Base-by-base conservation (phyloP, 2,329 filamentous ascomycete genomes). In the Dactylellina parvicollis region DNA sequence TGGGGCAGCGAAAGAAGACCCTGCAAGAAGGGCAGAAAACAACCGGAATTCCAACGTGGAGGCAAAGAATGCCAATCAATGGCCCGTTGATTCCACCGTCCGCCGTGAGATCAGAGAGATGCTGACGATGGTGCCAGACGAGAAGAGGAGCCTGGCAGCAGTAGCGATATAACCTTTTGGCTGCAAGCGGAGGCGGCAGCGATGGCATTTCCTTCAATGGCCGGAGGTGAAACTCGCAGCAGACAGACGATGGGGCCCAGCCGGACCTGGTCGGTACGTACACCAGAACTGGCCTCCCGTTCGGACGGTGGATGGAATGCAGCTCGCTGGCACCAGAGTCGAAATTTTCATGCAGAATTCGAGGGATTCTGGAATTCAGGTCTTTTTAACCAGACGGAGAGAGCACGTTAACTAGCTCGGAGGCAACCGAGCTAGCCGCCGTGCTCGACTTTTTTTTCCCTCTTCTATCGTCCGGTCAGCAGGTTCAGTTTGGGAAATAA, bases 291-390 rank as follows among this genome's bases (percentile, higher is more conserved):
- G 42, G 14, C 5, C 7, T 4, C 5, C 9, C 7, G 5, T 24
- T 46, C 14, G n/a, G 14, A 8, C 18, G 42, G 14, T 42, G 38
- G 38, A 20, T 50, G 50, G 61, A 57, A 66, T 66, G 61, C 30
- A 42, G 42, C 44, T 28, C 32, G 61, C 47, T 54, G 59, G 46
- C 59, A 64, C 9, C n/a, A n/a, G n/a, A n/a, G n/a, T 8, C n/a
- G 28, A 56, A 56, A 47, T 56, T 56, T 65, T 36, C 49, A 30
- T 55, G 49, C 47, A 36, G 30, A 52, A 49, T 46, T 24, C 20
- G 36, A 40, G 36, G 5, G n/a, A 20, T 18, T 24, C n/a, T 22
- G 20, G 42, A 46, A 46, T 24, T 24, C 5, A 18, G 7, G 4
- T 40, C 7, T 5, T 24, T 7, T 18, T 26, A 22, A 14, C 16